Percentiles rank a stretch among this genome's conserved stretches.
Conservation (phyloP, 768 basidiomycete species). For the Hemileccinum rubropunctum region DNA sequence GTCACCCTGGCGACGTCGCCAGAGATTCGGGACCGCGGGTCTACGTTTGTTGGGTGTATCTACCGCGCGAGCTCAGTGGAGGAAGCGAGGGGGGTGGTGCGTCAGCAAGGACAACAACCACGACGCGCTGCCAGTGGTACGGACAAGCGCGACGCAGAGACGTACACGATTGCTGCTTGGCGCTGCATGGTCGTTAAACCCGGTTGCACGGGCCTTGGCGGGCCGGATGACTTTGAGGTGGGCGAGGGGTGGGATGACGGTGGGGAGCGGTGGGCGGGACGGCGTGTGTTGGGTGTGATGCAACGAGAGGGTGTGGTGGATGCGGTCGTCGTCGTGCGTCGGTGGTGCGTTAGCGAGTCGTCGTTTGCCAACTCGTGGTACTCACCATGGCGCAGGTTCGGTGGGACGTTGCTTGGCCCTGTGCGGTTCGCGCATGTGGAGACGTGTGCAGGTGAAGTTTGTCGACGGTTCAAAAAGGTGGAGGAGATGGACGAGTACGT, state of each 20-base stretch:
- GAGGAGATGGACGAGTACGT: constrained; percentile 69
- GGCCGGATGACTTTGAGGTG: constrained; percentile 76
- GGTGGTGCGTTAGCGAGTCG: constrained; percentile 55
- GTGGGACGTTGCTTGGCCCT: constrained; percentile 78
- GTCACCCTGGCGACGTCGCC: constrained; percentile 58
- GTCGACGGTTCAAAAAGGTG: constrained; percentile 58
- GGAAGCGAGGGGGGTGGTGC: constrained; percentile 47
- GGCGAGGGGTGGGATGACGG: constrained; percentile 66
- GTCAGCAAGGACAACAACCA: not conserved
- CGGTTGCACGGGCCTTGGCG: constrained; percentile 61
- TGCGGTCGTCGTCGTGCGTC: constrained; percentile 74
- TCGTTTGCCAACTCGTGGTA: not conserved
- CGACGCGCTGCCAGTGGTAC: too few species aligned
- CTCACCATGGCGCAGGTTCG: constrained; percentile 51
- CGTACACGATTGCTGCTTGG: constrained; percentile 79
- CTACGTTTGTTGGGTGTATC: constrained; percentile 65
- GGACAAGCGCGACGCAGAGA: constrained; percentile 41
- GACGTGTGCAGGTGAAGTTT: constrained; percentile 71
- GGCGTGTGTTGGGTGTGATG: constrained; percentile 64
- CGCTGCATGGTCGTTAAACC: constrained; percentile 70
- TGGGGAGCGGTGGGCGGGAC: constrained; percentile 72
- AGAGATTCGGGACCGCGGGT: constrained; percentile 74
- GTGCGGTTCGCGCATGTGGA: constrained; percentile 76
- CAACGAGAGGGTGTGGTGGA: constrained; percentile 67
- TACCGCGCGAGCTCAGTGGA: constrained; percentile 52